Percentiles rank a stretch among this genome's conserved stretches.
Conservation (phyloP, 148 eudicot species). For the Amaranthus palmeri region DNA sequence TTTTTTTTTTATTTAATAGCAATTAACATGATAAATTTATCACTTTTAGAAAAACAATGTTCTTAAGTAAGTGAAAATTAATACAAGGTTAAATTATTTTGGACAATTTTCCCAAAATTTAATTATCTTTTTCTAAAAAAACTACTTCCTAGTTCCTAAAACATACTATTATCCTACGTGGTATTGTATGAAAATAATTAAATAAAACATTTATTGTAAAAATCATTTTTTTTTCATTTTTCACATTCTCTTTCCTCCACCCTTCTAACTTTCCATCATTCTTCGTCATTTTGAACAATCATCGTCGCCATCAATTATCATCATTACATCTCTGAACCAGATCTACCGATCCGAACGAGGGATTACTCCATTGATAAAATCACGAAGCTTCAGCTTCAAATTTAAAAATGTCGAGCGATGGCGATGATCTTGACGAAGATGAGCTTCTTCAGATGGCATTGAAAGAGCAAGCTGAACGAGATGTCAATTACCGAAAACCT, state of each 20-base stretch:
- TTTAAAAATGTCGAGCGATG: slow-evolving; percentile 53
- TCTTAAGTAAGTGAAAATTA: too few species aligned
- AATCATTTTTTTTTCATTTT: not conserved
- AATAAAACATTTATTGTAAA: too few species aligned
- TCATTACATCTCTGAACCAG: not conserved
- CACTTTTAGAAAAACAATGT: too few species aligned
- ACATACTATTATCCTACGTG: too few species aligned
- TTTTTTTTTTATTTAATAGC: too few species aligned
- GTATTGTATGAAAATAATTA: too few species aligned
- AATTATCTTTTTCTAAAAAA: too few species aligned
- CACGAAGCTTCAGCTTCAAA: slow-evolving; percentile 3
- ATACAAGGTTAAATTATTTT: too few species aligned
- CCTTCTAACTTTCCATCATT: not conserved
- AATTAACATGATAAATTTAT: too few species aligned
- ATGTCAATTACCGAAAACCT: slow-evolving; percentile 49
- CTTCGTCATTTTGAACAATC: slow-evolving; percentile 1
- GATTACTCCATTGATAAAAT: not conserved
- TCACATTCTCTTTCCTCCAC: not conserved
- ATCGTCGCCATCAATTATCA: not conserved
- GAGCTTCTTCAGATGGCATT: slow-evolving; percentile 96
- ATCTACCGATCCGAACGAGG: not conserved
- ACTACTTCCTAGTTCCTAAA: too few species aligned
- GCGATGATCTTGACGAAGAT: slow-evolving; percentile 73
- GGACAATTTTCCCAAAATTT: too few species aligned
- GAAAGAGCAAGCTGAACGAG: slow-evolving; percentile 72